Conservation (phyloP, 371 early-diverging fungal species). For the Cokeromyces recurvatus region DNA sequence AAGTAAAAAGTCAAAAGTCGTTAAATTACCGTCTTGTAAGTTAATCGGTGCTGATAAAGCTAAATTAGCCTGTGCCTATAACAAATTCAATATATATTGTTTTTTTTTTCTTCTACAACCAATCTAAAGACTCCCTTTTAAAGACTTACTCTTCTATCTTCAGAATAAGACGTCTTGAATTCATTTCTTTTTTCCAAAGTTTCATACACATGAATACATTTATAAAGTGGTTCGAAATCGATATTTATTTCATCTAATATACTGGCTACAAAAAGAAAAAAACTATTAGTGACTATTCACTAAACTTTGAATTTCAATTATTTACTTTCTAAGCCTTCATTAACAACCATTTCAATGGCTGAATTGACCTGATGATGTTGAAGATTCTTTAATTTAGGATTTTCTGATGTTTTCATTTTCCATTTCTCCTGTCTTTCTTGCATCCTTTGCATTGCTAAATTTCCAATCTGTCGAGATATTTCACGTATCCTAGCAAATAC, state of each 20-base stretch:
- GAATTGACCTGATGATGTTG: slow-evolving; percentile 71
- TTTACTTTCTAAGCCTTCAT: slow-evolving; percentile 82
- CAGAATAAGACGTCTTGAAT: slow-evolving; percentile 86
- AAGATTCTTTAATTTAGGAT: slow-evolving; percentile 49
- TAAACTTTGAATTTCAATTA: not conserved
- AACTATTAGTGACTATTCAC: not conserved
- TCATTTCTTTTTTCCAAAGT: slow-evolving; percentile 83
- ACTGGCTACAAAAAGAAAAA: slow-evolving; percentile 41
- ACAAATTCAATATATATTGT: not conserved
- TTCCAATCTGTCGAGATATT: slow-evolving; percentile 82
- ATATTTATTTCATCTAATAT: slow-evolving; percentile 70
- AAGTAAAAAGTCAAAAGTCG: slow-evolving; percentile 68
- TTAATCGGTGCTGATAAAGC: slow-evolving; percentile 61
- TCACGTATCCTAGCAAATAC: slow-evolving; percentile 73
- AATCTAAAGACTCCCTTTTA: too few species aligned
- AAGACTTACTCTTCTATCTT: slow-evolving; percentile 72
- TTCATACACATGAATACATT: slow-evolving; percentile 92
- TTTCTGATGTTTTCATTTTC: slow-evolving; percentile 51
- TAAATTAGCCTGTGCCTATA: slow-evolving; percentile 74
- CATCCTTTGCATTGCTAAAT: slow-evolving; percentile 79
- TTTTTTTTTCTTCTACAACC: not conserved
- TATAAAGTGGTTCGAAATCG: slow-evolving; percentile 92
- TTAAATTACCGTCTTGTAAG: slow-evolving; percentile 59
- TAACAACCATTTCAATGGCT: slow-evolving; percentile 83
- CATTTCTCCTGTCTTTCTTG: slow-evolving; percentile 61